These are phyloP conservation scores for Paracorniculantispora psalliotae DNA, from an alignment of 2,329 filamentous ascomycete genomes.

Conservation along the genomic window DNA sequence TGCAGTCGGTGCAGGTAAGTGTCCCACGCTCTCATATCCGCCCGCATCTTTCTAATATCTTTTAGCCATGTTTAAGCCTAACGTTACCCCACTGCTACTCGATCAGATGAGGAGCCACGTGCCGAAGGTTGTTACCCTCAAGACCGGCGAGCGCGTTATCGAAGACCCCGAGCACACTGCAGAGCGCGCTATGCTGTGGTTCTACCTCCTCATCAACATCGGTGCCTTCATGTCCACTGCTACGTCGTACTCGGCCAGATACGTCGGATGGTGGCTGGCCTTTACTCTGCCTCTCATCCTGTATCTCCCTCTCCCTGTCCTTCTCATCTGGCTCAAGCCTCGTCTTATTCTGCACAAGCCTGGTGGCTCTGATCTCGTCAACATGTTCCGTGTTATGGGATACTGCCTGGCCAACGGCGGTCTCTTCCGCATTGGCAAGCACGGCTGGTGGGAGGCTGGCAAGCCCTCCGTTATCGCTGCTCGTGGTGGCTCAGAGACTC, in stretches of 20 bases:
- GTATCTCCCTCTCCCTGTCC: constrained; percentile 53
- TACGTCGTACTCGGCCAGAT: constrained; percentile 49
- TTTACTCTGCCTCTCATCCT: constrained; percentile 43
- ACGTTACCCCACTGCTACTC: constrained; percentile 63
- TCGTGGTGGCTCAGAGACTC: constrained; percentile 43
- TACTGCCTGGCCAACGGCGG: constrained; percentile 47
- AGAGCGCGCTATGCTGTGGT: constrained; percentile 63
- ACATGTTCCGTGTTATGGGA: constrained; percentile 51
- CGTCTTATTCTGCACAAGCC: constrained; percentile 54
- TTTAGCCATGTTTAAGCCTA: constrained; percentile 63
- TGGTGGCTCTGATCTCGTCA: constrained; percentile 59
- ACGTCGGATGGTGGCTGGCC: constrained; percentile 46
- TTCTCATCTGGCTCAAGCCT: constrained; percentile 53
- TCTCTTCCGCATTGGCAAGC: constrained; percentile 48
- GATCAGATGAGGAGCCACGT: constrained; percentile 59
- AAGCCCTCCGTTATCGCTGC: constrained; percentile 48
- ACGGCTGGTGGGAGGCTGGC: constrained; percentile 54
- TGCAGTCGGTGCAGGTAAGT: constrained; percentile 49
- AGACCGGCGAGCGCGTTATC: constrained; percentile 59
- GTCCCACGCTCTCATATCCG: too few relatives aligned
- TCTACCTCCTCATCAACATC: constrained; percentile 52
- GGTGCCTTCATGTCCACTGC: constrained; percentile 48
- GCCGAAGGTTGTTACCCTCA: constrained; percentile 27
- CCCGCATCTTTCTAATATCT: background rate
- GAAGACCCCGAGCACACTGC: constrained; percentile 63